A percentile compares a stretch with the other conserved stretches of the same genome.
These are phyloP conservation scores for Zanthoxylum bungeanum DNA, from an alignment of 345 rosid species.

Conservation along the genomic window DNA sequence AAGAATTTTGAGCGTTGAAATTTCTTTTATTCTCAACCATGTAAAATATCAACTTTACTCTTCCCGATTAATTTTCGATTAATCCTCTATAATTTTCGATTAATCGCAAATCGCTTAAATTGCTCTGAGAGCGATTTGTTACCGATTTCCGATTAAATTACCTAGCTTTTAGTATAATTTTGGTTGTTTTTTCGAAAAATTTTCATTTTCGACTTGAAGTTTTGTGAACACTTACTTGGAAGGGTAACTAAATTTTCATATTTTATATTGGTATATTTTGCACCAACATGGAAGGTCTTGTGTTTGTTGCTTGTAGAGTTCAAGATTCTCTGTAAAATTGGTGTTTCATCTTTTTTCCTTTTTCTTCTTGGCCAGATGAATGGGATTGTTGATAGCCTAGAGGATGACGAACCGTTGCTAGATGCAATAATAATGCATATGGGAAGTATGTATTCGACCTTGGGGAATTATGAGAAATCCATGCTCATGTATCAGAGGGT, in stretches of 20 bases:
- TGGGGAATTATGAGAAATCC: constrained; percentile 70
- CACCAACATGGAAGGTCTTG: background rate
- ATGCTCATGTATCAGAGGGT: constrained; percentile 48
- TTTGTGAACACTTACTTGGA: background rate
- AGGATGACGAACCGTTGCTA: constrained; percentile 56
- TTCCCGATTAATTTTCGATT: too few species aligned
- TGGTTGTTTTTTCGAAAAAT: background rate
- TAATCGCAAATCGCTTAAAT: too few species aligned
- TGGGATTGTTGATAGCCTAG: constrained; percentile 43
- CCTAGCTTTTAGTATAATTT: background rate
- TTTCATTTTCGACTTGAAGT: background rate
- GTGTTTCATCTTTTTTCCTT: background rate
- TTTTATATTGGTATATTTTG: background rate
- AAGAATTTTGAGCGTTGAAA: too few species aligned
- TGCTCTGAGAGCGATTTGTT: too few species aligned
- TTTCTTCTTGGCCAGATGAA: constrained; percentile 51
- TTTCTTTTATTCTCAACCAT: too few species aligned
- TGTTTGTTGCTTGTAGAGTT: constrained; percentile 12
- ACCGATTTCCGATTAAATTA: too few species aligned
- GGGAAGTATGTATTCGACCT: constrained; percentile 74
- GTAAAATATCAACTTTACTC: too few species aligned
- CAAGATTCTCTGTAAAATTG: constrained; percentile 8
- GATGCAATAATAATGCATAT: constrained; percentile 71
- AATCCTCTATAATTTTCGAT: too few species aligned
- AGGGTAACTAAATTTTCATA: background rate